phyloP scores from a whole-genome alignment of 106 monocot genomes.

The Apostasia shenzhenica region DNA sequence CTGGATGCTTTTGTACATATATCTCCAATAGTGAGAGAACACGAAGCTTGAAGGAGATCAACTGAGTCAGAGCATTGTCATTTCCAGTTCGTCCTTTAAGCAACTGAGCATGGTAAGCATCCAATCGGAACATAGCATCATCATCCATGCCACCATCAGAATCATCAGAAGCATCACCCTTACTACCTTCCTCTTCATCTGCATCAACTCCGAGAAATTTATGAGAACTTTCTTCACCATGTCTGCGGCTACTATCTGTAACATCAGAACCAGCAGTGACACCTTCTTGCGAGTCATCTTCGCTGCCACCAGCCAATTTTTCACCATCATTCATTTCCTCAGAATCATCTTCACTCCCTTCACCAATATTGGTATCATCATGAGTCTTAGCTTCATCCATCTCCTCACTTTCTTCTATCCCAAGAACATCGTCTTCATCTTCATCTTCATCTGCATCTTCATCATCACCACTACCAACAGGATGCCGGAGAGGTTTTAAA shows the following conservation, averaged over 20 bases:
- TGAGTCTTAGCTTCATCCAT: conserved; percentile 23
- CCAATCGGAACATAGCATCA: conserved; percentile 90
- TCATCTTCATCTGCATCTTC: conserved; percentile 58
- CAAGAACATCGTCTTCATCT: conserved; percentile 72
- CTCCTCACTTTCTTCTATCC: conserved; percentile 72
- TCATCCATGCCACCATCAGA: conserved; percentile 82
- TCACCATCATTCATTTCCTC: conserved; percentile 11
- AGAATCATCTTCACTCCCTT: conserved; percentile 26
- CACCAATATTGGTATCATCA: conserved; percentile 21
- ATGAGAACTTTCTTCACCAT: conserved; percentile 21
- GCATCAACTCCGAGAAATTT: conserved; percentile 10
- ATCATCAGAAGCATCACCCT: conserved; percentile 37
- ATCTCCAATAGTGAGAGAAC: conserved; percentile 86
- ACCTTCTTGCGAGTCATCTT: conserved; percentile 19
- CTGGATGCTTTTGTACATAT: conserved; percentile 75
- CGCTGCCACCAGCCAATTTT: conserved; percentile 14
- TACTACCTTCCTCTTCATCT: conserved; percentile 10
- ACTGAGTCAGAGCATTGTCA: conserved; percentile 63
- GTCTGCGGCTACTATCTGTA: conserved; percentile 2
- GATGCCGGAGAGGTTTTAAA: conserved; percentile 58
- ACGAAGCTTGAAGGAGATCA: conserved; percentile 72
- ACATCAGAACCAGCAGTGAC: conserved; percentile 9
- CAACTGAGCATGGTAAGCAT: conserved; percentile 57
- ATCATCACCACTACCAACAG: conserved; percentile 24
- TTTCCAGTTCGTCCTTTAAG: conserved; percentile 68